phyloP scores from a whole-genome alignment of 2,329 filamentous ascomycete species.

The Paecilomyces sp. region DNA sequence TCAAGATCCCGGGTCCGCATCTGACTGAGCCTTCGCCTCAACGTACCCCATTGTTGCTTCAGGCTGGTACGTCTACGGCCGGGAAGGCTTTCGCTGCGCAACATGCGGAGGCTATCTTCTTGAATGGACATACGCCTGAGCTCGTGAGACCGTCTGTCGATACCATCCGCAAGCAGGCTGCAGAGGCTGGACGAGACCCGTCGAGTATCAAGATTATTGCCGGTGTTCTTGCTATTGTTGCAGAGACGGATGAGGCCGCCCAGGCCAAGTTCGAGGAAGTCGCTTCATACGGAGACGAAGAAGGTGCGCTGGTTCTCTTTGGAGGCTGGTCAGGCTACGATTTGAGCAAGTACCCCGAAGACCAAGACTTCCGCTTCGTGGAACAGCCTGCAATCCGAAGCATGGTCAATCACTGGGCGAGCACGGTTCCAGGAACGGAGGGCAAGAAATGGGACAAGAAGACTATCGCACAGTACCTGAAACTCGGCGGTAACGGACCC shows the following conservation, averaged over 20 bases:
- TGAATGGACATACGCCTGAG: conserved; percentile 38
- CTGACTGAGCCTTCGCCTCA: conserved; percentile 40
- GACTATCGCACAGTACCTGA: conserved; percentile 26
- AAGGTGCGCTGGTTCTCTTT: conserved; percentile 39
- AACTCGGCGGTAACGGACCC: conserved; percentile 26
- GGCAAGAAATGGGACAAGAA: conserved; percentile 33
- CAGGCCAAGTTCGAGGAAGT: conserved; percentile 36
- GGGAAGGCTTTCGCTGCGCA: conserved; percentile 40
- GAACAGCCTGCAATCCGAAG: conserved; percentile 35
- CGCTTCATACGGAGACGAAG: conserved; percentile 36
- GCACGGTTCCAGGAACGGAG: conserved; percentile 34
- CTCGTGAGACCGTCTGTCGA: conserved; percentile 36
- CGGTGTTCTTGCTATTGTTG: conserved; percentile 38
- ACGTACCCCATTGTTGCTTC: conserved; percentile 42
- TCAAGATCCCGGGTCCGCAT: conserved; percentile 38
- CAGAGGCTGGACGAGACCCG: conserved; percentile 31
- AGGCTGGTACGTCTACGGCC: conserved; percentile 40
- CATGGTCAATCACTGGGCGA: conserved; percentile 40
- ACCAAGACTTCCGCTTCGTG: conserved; percentile 40
- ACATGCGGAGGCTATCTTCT: conserved; percentile 41
- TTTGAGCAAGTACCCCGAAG: conserved; percentile 34
- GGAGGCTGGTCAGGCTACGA: conserved; percentile 43
- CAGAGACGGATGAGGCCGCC: conserved; percentile 38
- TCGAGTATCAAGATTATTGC: conserved; percentile 37
- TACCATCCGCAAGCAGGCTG: conserved; percentile 33